These are phyloP conservation scores for Aurinia saxatilis DNA, from an alignment of 345 rosid genomes.

Conservation along the genomic window DNA sequence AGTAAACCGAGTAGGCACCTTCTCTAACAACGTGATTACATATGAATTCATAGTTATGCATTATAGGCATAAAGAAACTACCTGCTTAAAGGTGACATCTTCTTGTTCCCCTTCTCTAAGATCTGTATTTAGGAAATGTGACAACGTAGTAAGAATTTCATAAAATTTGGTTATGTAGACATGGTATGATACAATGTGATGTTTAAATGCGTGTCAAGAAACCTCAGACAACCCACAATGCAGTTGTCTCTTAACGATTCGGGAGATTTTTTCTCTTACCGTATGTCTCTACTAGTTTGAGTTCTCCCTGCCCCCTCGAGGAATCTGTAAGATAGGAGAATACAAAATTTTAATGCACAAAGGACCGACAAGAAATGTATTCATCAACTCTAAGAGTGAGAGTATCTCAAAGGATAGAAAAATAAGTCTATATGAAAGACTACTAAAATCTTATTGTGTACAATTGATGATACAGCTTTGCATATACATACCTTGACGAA, in stretches of 20 bases:
- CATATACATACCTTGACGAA: constrained; percentile 41
- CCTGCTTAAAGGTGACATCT: constrained; percentile 90
- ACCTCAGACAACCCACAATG: not conserved
- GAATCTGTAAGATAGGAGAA: constrained; percentile 43
- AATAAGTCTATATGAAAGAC: not conserved
- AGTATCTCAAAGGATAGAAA: not conserved
- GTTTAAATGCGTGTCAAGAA: not conserved
- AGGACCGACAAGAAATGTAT: no score
- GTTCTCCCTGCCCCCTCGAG: constrained; percentile 49
- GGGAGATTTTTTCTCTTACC: constrained; percentile 40
- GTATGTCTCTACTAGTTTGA: constrained; percentile 63
- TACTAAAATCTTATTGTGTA: not conserved
- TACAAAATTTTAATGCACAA: not conserved
- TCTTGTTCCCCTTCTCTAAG: constrained; percentile 67
- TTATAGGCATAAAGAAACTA: constrained; percentile 13
- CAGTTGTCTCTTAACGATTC: not conserved
- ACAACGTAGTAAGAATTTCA: not conserved
- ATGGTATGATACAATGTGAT: no score
- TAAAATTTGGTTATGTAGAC: not conserved
- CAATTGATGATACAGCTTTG: not conserved
- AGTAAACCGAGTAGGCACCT: no score
- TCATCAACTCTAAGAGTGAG: no score
- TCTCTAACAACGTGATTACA: no score
- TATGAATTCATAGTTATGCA: not conserved
- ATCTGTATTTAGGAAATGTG: constrained; percentile 40